Percentiles rank a stretch among this genome's conserved stretches.
These are phyloP conservation scores for Aspergillus oerlinghausenensis DNA, from an alignment of 2,329 filamentous ascomycete species.

Conservation along the genomic window DNA sequence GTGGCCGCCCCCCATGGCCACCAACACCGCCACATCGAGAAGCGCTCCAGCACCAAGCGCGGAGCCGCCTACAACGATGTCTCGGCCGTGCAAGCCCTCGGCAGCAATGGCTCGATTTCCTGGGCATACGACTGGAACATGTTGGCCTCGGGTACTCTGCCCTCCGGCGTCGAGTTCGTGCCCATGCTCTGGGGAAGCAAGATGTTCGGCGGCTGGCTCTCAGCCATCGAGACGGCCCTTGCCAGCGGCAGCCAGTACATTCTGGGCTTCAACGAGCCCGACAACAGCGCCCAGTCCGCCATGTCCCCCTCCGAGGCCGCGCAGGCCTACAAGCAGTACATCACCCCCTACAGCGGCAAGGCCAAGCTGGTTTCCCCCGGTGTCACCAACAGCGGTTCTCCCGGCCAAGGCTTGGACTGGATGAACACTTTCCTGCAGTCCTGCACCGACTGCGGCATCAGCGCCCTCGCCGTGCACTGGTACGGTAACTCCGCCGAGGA, in stretches of 20 bases:
- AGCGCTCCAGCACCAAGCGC: constrained; percentile 24
- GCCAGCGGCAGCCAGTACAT: constrained; percentile 34
- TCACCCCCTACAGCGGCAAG: constrained; percentile 33
- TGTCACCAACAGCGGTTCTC: constrained; percentile 34
- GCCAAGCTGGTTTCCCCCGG: constrained; percentile 42
- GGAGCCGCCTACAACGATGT: constrained; percentile 39
- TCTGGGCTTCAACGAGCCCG: constrained; percentile 47
- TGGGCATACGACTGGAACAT: constrained; percentile 47
- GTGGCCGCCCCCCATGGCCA: constrained; percentile 28
- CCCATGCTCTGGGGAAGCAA: constrained; percentile 44
- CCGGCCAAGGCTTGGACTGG: constrained; percentile 37
- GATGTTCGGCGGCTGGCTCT: constrained; percentile 32
- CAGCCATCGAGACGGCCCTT: constrained; percentile 31
- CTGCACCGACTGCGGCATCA: constrained; percentile 37
- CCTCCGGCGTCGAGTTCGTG: constrained; percentile 37
- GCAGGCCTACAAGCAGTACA: constrained; percentile 32
- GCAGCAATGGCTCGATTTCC: constrained; percentile 23
- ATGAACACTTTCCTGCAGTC: constrained; percentile 36
- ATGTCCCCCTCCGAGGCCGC: constrained; percentile 37
- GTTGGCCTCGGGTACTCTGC: constrained; percentile 24
- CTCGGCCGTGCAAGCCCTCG: constrained; percentile 29
- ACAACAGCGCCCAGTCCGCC: constrained; percentile 34
- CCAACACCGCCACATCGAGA: constrained; percentile 9
- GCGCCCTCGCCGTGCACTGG: constrained; percentile 44
- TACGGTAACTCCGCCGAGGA: constrained; percentile 33